Base-by-base conservation (phyloP, 192 early-diverging fungal genomes). In the Linnemannia elongata region DNA sequence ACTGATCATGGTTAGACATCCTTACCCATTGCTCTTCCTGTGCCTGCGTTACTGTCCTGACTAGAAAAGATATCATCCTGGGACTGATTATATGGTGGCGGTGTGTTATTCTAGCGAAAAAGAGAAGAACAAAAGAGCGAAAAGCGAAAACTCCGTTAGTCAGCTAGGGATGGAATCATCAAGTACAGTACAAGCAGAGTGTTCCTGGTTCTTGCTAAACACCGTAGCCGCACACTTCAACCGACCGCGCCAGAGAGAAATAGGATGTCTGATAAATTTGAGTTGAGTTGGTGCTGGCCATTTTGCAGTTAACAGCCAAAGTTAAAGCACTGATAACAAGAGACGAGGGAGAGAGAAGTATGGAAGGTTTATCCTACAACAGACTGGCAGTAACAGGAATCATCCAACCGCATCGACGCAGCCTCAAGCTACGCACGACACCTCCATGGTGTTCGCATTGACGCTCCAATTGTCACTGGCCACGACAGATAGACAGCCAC, bases 11-110 rank as follows among this genome's bases (percentile, higher is more conserved):
- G 27, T 66, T 66, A 30, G 30, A 33, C 33, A 4, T 42, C 74
- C 80, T 71, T 82, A 82, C 80, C 80, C 74, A 71, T 76, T 45
- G 36, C 75, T 69, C 80, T 41, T 27, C 74, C 74, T 47, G 69
- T 54, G 47, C 47, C 30, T 38, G 49, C 20, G 74, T 82, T 68
- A 39, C 39, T 75, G 47, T 76, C 80, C 68, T 82, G 74, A 17
- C 42, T 44, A 47, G 68, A 38, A 49, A 76, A 82, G 41, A 82
- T 71, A 41, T 76, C 80, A 60, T 82, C 68, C 13, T 73, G 74
- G 30, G 80, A 76, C 33, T 82, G 73, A 27, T 72, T 76, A 52
- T 82, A 82, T 30, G 80, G 80, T 49, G 80, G 80, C 52, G 80
- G 80, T 10, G 66, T 82, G 60, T 82, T 82, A 45, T 60, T 75